Percentiles rank a stretch among this genome's conserved stretches.
phyloP scores from a whole-genome alignment of 2,329 filamentous ascomycete species.

The Sordariomycetes sp. region DNA sequence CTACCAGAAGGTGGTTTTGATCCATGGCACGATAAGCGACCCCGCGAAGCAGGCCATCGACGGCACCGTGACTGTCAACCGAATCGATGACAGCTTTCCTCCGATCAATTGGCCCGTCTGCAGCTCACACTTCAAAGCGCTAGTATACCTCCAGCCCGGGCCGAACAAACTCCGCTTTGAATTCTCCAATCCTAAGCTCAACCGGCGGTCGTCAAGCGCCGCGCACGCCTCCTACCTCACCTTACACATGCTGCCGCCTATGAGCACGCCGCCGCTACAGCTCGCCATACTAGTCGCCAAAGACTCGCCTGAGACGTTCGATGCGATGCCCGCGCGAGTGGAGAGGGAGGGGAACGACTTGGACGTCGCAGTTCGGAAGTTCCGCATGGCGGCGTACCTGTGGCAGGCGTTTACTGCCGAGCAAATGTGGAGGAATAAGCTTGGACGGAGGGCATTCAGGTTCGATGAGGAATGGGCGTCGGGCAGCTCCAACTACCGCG shows the following conservation, averaged over 20 bases:
- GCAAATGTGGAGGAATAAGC: conserved; percentile 84
- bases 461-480: conserved; percentile 94
- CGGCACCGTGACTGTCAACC: conserved; percentile 67
- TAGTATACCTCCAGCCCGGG: conserved; percentile 84
- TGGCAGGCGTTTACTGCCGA: conserved; percentile 98
- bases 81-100: conserved; percentile 79
- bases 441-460: conserved; percentile 76
- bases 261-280: conserved; percentile 72
- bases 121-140: conserved; percentile 82
- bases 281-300: conserved; percentile 79
- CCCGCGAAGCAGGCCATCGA: conserved; percentile 57
- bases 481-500: conserved; percentile 67
- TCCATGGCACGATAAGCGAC: conserved; percentile 75
- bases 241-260: conserved; percentile 76
- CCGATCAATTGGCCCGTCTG: conserved; percentile 77
- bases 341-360: conserved; percentile 75
- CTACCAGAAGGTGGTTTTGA: conserved; percentile 78
- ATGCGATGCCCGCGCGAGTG: conserved; percentile 64
- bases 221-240: conserved; percentile 72
- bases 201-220: conserved; percentile 53
- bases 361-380: conserved; percentile 75
- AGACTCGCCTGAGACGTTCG: conserved; percentile 79
- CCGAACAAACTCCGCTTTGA: conserved; percentile 83
- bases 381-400: conserved; percentile 87
- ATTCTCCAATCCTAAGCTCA: conserved; percentile 73